Conservation (phyloP, 1,139 yeast species). For the Citeromyces hawaiiensis region DNA sequence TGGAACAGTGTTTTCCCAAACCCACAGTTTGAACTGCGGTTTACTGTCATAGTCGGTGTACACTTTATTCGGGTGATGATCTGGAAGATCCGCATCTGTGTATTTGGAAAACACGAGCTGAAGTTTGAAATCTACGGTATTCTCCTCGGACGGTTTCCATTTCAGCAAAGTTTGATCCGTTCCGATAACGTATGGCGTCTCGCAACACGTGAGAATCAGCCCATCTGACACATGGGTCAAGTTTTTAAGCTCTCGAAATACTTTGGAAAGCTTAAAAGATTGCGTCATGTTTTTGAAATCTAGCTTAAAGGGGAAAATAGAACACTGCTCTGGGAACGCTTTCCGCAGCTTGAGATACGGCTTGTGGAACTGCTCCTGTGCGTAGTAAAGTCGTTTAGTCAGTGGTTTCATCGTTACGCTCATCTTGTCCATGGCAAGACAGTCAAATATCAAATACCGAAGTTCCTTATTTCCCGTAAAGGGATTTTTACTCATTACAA, state of each 20-base stretch:
- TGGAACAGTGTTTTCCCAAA: conserved; percentile 26
- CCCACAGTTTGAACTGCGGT: conserved; percentile 69
- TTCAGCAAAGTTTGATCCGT: conserved; percentile 74
- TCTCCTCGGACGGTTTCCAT: conserved; percentile 97
- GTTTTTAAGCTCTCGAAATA: conserved; percentile 59
- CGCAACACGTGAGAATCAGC: conserved; percentile 82
- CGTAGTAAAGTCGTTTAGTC: conserved; percentile 75
- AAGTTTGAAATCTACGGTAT: conserved; percentile 79
- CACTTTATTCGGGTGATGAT: conserved; percentile 56
- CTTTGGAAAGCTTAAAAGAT: conserved; percentile 65
- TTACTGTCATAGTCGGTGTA: conserved; percentile 72
- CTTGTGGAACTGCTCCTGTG: conserved; percentile 67
- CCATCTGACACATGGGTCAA: conserved; percentile 91
- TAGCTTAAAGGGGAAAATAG: conserved; percentile 73
- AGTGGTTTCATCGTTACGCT: conserved; percentile 56
- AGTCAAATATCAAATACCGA: conserved; percentile 82
- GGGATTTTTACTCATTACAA: conserved; percentile 43
- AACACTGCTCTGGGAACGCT: conserved; percentile 58
- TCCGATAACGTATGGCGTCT: conserved; percentile 76
- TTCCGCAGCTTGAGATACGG: conserved; percentile 68
- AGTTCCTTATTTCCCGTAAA: conserved; percentile 44
- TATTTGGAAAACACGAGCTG: conserved; percentile 51
- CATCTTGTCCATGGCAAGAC: conserved; percentile 71
- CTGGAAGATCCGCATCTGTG: conserved; percentile 59
- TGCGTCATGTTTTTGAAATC: conserved; percentile 81